Percentiles rank a stretch among this genome's conserved stretches.
phyloP scores from a whole-genome alignment of 257 asterid species.

The Nicotiana tomentosiformis region DNA sequence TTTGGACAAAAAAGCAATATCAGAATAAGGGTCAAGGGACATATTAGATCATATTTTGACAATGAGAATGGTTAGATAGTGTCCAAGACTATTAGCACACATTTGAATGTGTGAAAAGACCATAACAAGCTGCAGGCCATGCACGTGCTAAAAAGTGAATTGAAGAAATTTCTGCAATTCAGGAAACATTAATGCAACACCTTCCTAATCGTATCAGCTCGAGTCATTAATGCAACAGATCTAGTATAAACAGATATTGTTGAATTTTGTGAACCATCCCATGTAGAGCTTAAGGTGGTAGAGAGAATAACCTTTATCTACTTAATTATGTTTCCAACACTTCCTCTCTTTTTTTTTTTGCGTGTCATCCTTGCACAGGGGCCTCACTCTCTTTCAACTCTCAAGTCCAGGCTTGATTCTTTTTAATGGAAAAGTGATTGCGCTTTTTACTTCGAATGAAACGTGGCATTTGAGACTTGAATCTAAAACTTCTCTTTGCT shows the following conservation, averaged over 20 bases:
- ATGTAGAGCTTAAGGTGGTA: not conserved
- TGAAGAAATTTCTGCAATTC: not conserved
- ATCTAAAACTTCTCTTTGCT: not conserved
- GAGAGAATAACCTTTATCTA: not conserved
- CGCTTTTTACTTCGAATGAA: not conserved
- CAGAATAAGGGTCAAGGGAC: slow-evolving; percentile 13
- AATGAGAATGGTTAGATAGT: not conserved
- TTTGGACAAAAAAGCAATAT: slow-evolving; percentile 1
- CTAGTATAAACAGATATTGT: not conserved
- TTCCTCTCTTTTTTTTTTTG: not conserved
- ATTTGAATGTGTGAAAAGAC: not conserved
- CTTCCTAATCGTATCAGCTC: not conserved
- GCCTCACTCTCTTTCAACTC: not conserved
- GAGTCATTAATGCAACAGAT: not conserved
- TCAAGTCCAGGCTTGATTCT: not conserved
- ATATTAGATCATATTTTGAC: not conserved
- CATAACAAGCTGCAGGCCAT: not conserved
- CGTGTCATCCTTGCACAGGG: too few species aligned
- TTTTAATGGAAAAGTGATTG: not conserved
- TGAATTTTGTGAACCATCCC: not conserved
- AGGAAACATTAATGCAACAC: not conserved
- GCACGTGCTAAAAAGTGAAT: not conserved
- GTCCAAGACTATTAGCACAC: not conserved
- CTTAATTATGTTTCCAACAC: not conserved
- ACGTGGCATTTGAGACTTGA: not conserved